Percentiles rank a stretch among this genome's conserved stretches.
Conservation (phyloP, 2,329 filamentous ascomycete genomes). For the Fusarium sp. region DNA sequence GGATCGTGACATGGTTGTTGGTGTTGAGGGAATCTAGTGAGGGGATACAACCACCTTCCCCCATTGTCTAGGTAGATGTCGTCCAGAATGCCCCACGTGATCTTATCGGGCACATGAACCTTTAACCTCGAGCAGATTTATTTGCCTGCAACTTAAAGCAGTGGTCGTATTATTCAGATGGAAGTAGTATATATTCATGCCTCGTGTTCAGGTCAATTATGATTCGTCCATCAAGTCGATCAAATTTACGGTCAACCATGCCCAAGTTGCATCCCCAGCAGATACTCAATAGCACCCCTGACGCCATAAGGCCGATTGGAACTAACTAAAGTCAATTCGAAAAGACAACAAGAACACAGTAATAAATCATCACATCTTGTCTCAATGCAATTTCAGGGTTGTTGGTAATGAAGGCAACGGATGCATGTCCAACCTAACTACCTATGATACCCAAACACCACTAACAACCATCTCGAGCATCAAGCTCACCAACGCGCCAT, state of each 20-base stretch:
- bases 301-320: too few relatives aligned
- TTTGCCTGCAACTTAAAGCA: not conserved
- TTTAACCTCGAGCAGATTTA: not conserved
- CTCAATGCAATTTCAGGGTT: not conserved
- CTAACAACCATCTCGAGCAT: not conserved
- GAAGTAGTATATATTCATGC: too few relatives aligned
- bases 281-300: not conserved
- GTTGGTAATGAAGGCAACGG: not conserved
- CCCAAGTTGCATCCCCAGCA: not conserved
- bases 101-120: not conserved
- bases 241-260: not conserved
- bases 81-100: not conserved
- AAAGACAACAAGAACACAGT: not conserved
- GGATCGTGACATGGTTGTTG: constrained; percentile 28
- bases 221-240: not conserved
- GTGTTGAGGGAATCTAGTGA: not conserved
- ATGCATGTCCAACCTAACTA: not conserved
- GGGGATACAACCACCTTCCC: not conserved
- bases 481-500: not conserved
- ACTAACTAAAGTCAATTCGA: too few relatives aligned
- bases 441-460: not conserved
- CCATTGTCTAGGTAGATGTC: not conserved
- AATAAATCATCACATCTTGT: not conserved
- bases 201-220: not conserved
- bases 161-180: not conserved